Conservation (phyloP, 192 early-diverging fungal species). For the Linnemannia exigua region DNA sequence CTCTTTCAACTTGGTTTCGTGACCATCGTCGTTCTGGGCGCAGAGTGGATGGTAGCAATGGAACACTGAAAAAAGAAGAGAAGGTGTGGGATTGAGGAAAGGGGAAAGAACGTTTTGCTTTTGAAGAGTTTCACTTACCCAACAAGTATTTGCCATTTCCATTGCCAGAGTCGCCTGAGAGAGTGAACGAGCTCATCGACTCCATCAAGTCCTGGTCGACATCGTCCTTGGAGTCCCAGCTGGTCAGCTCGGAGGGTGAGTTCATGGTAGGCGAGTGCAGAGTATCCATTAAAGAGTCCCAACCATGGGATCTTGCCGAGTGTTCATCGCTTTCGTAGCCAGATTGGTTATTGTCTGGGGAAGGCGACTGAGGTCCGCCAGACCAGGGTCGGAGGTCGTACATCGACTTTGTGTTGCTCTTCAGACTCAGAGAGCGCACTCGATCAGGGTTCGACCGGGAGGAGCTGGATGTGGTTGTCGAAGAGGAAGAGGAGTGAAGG, state of each 20-base stretch:
- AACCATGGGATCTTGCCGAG: constrained; percentile 26
- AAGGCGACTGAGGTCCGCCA: constrained; percentile 22
- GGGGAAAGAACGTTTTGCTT: neutral
- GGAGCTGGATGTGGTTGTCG: constrained; percentile 9
- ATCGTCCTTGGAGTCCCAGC: constrained; percentile 45
- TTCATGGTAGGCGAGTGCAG: constrained; percentile 36
- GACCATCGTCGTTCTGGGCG: neutral
- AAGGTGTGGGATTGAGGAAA: neutral
- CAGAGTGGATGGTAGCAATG: neutral
- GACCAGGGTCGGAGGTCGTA: constrained; percentile 50
- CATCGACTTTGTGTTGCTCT: constrained; percentile 55
- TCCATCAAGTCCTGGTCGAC: constrained; percentile 29
- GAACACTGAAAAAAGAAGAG: neutral
- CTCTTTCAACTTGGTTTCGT: neutral
- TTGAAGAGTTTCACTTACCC: constrained; percentile 27
- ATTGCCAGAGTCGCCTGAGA: constrained; percentile 33
- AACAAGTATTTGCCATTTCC: constrained; percentile 53
- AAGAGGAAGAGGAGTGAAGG: constrained; percentile 17
- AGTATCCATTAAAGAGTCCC: constrained; percentile 56
- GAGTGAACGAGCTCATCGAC: constrained; percentile 13
- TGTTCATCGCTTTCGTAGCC: constrained; percentile 50
- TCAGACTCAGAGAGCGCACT: constrained; percentile 47
- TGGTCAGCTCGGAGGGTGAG: constrained; percentile 22
- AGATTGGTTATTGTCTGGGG: constrained; percentile 1
- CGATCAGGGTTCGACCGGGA: constrained; percentile 13